phyloP scores from a whole-genome alignment of 164 flowering plant species.

The Vitis rotundifolia region DNA sequence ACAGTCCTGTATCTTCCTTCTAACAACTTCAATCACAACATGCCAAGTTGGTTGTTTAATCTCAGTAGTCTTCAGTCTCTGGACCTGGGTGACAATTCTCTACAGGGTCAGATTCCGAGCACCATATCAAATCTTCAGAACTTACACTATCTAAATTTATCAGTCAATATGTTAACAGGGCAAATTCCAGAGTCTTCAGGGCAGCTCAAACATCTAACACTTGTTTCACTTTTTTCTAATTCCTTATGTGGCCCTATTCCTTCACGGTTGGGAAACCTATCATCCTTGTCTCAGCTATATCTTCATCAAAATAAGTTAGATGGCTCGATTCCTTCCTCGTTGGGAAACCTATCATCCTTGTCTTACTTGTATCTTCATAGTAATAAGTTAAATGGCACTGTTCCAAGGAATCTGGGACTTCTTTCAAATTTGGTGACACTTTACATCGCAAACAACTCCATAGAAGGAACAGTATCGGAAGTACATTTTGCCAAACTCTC shows the following conservation, averaged over 20 bases:
- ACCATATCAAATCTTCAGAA: neutral
- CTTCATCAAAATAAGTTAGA: too few species aligned
- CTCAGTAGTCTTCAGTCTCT: neutral
- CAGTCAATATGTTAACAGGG: neutral
- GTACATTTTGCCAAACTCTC: neutral
- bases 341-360: neutral
- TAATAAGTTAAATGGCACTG: too few species aligned
- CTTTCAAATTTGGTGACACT: too few species aligned
- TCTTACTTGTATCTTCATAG: too few species aligned
- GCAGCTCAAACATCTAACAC: neutral
- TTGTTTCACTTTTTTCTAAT: too few species aligned
- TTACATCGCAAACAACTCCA: too few species aligned
- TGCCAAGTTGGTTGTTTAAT: too few species aligned
- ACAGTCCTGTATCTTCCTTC: neutral
- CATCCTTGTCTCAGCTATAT: too few species aligned
- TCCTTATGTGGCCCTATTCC: neutral
- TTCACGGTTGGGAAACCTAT: too few species aligned
- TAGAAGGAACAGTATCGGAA: too few species aligned
- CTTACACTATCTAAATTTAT: neutral
- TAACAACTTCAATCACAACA: neutral
- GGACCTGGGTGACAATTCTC: neutral
- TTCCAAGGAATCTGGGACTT: too few species aligned
- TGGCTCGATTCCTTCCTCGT: neutral
- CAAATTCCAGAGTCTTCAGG: neutral
- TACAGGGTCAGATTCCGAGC: neutral